Evolutionary conservation across 1,139 yeast species (phyloP).

Genomic region (Lodderomyces oxycetoniae): DNA sequence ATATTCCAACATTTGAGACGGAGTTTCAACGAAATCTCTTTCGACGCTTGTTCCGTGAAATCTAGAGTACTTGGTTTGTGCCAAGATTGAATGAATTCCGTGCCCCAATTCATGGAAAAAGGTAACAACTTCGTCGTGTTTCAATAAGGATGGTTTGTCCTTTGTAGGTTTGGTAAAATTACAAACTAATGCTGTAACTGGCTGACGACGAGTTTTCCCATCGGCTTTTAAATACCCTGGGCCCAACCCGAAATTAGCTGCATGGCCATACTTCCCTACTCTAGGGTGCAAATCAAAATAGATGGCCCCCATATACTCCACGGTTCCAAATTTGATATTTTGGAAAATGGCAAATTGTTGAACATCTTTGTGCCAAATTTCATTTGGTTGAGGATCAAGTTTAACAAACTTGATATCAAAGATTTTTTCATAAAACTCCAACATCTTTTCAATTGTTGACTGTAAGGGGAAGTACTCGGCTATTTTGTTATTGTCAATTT

Average conservation of each 20-base stretch:
- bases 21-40: constrained; percentile 86
- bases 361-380: constrained; percentile 74
- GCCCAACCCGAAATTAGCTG: constrained; percentile 70
- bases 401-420: constrained; percentile 64
- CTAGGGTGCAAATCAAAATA: constrained; percentile 82
- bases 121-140: constrained; percentile 75
- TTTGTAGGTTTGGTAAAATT: constrained; percentile 75
- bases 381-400: constrained; percentile 30
- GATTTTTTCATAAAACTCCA: constrained; percentile 61
- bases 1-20: constrained; percentile 83
- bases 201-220: constrained; percentile 51
- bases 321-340: constrained; percentile 39
- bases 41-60: constrained; percentile 76
- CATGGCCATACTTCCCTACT: constrained; percentile 81
- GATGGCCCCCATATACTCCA: constrained; percentile 72
- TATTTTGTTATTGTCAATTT: constrained; percentile 67
- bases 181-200: constrained; percentile 77
- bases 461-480: constrained; percentile 77
- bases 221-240: constrained; percentile 54
- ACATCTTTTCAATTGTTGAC: constrained; percentile 62
- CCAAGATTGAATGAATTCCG: constrained; percentile 75
- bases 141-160: constrained; percentile 68
- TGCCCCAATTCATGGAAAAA: constrained; percentile 90
- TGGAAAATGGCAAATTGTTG: constrained; percentile 72
- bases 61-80: constrained; percentile 57